A percentile compares a stretch with the other conserved stretches of the same genome.
Evolutionary conservation across 2,329 filamentous ascomycete genomes (phyloP).

Genomic region (Nothophoma quercina): DNA sequence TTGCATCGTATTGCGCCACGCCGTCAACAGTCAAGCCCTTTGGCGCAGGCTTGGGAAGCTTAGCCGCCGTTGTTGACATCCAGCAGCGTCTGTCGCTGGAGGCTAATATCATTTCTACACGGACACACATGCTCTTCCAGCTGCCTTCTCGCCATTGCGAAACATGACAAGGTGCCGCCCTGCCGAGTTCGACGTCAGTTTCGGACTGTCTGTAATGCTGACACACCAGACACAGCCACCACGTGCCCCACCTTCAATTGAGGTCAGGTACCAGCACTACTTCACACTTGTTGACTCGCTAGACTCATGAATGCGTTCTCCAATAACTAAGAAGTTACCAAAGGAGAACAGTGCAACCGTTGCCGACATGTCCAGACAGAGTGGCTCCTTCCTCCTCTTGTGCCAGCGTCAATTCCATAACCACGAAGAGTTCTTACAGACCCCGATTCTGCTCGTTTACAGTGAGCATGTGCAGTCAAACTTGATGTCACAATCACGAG

Average conservation of each 20-base stretch:
- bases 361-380: background rate
- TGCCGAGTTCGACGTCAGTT: background rate
- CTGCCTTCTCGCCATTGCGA: background rate
- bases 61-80: constrained; percentile 4
- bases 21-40: constrained; percentile 5
- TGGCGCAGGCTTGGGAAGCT: constrained; percentile 14
- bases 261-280: background rate
- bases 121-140: background rate
- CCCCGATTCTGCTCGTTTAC: too few relatives aligned
- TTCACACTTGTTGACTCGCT: constrained; percentile 1
- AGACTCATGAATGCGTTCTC: background rate
- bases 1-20: constrained; percentile 4
- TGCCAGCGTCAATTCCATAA: too few relatives aligned
- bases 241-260: constrained; percentile 1
- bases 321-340: too few relatives aligned
- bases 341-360: too few relatives aligned
- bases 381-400: too few relatives aligned
- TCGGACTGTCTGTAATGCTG: background rate
- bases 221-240: constrained; percentile 9
- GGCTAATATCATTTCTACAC: background rate
- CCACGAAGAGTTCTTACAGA: too few relatives aligned
- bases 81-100: background rate
- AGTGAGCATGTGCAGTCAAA: too few relatives aligned
- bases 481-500: too few relatives aligned
- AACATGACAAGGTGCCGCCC: background rate